Evolutionary conservation across 169 alveolate genomes (phyloP), one percentile per base, ranked within the genome.

Genomic region (Cryptosporidium sp.): DNA sequence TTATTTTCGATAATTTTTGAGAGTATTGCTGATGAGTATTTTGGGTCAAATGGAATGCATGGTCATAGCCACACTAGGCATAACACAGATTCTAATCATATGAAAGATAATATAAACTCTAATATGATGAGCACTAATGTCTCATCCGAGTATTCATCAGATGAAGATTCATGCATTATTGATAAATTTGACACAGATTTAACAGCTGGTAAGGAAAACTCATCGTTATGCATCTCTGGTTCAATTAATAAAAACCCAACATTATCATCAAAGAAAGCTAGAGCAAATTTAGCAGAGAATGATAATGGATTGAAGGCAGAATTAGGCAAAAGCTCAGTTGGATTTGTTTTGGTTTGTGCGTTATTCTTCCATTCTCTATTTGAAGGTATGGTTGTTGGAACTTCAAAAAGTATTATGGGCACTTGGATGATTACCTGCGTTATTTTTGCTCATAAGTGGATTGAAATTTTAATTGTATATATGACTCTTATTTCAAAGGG

Each of bases 381-480:
- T 80, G 89, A 80, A 18, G 89, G 89, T 7, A 80, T 80, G 89
- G 35, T 80, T 23, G 89, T 80, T 62, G 89, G 89, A 60, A 80
- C 75, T 23, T 80, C 89, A 23, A 80, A 39, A 44, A 62, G 33
- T 8, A 51, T 80, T 35, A n/a, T 42, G 60, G 75, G 68, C 1
- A 80, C 75, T 29, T 80, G 89, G 89, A 53, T 80, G 26, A 29
- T 65, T 26, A 62, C 89, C 14, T 14, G 69, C 23, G 89, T 80
- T 26, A 65, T 80, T 23, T 60, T 80, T 80, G 89, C 89, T n/a
- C 89, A 80, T 62, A 80, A 80, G 44, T 80, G 89, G 89, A 80
- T 80, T 80, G 89, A 80, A 31, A 80, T 67, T 5, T 45, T 80
- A 26, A 80, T 80, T 9, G 89, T 80, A 2, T 80, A 48, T 62